A percentile compares a stretch with the other conserved stretches of the same genome.
Conservation (phyloP, 164 flowering plant genomes). For the Vitis amurensis region DNA sequence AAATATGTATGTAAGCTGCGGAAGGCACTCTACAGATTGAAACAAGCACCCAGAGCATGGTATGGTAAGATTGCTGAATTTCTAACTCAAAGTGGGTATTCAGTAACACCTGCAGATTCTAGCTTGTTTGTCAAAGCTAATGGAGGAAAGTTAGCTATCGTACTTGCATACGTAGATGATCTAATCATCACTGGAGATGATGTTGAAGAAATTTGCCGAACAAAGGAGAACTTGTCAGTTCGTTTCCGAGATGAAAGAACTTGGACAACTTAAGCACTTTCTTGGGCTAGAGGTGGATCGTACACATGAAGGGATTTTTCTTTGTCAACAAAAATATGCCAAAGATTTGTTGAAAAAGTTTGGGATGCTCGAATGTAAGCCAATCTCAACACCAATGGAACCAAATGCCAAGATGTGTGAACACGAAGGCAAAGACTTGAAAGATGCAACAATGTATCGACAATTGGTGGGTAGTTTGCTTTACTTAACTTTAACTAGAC, state of each 20-base stretch:
- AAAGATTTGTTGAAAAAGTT: neutral
- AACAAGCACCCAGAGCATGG: constrained; percentile 15
- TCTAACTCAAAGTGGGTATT: neutral
- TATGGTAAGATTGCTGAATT: constrained; percentile 4
- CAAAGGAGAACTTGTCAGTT: neutral
- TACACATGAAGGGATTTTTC: constrained; percentile 5
- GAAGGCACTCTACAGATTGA: constrained; percentile 6
- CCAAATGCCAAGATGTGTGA: neutral
- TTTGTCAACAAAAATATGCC: constrained; percentile 12
- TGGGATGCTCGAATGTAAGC: constrained; percentile 3
- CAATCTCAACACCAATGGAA: constrained; percentile 6
- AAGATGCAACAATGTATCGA: constrained; percentile 5
- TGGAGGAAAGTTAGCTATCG: neutral
- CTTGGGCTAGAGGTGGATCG: constrained; percentile 13
- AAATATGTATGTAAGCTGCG: neutral
- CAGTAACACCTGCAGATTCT: neutral
- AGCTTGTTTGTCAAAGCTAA: constrained; percentile 11
- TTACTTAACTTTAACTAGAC: constrained; percentile 7
- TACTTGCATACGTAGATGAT: constrained; percentile 18
- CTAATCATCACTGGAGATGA: constrained; percentile 15
- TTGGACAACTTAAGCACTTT: constrained; percentile 16
- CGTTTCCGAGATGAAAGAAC: constrained; percentile 19
- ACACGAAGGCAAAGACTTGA: constrained; percentile 7
- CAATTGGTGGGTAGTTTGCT: constrained; percentile 20
- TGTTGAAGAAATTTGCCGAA: neutral